A percentile compares a stretch with the other conserved stretches of the same genome.
These are phyloP conservation scores for Mortierella sp. DNA, from an alignment of 371 early-diverging fungal species.

Conservation along the genomic window DNA sequence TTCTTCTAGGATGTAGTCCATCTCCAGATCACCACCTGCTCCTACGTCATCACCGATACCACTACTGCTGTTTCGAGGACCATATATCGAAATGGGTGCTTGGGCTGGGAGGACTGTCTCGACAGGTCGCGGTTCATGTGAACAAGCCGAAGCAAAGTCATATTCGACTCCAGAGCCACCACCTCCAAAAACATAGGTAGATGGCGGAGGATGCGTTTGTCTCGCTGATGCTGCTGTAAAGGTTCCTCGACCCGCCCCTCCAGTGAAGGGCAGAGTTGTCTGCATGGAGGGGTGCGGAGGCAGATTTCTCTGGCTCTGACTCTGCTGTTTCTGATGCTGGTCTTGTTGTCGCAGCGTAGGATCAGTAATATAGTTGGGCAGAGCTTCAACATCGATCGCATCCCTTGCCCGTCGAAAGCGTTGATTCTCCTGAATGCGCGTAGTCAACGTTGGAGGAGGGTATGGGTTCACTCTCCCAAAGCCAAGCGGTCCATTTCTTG, in stretches of 20 bases:
- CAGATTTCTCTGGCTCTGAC: not conserved
- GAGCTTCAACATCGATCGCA: not conserved
- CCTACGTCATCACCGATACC: not conserved
- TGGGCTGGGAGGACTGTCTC: slow-evolving; percentile 17
- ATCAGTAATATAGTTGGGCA: not conserved
- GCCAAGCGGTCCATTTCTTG: not conserved
- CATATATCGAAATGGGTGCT: slow-evolving; percentile 23
- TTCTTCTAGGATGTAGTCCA: slow-evolving; percentile 19
- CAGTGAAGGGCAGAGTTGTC: not conserved
- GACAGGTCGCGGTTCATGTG: not conserved
- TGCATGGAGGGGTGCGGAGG: not conserved
- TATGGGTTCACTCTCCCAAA: not conserved
- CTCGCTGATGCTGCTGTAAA: not conserved
- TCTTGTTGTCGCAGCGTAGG: not conserved
- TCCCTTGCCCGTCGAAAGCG: not conserved
- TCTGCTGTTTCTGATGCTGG: not conserved
- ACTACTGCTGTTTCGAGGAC: not conserved
- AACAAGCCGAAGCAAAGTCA: not conserved
- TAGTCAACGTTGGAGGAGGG: not conserved
- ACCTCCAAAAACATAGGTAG: not conserved
- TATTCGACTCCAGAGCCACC: not conserved
- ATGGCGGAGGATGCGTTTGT: not conserved
- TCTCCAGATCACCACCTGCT: slow-evolving; percentile 15
- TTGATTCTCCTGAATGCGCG: not conserved
- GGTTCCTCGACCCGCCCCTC: not conserved